Evolutionary conservation across 2,329 filamentous ascomycete genomes (phyloP), one percentile per base, ranked within the genome.

Genomic region (Mycogone perniciosa): DNA sequence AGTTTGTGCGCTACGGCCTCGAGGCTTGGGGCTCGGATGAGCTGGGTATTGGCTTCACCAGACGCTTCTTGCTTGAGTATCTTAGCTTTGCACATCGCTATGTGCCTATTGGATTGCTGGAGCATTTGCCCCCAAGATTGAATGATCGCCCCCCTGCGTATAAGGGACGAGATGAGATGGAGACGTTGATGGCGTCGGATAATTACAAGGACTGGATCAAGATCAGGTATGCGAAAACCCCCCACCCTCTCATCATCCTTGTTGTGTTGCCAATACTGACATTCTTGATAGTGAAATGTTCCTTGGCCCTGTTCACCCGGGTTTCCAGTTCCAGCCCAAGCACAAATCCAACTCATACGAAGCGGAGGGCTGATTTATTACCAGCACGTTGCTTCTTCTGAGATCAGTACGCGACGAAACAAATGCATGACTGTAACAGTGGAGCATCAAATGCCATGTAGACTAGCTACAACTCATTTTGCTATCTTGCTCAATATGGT

Each of bases 141-240:
- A 90, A 96, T 62, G 92, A 99, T 66, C 78, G 93, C 20, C 89
- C 93, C 44, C 92, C 92, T 5, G 82, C 83, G 42, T 99, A 87
- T 65, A 80, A 76, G 60, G 91, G 92, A 20, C 78, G 93, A 52
- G 86, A 93, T 68, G 93, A 99, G 48, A 70, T 99, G 64, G 93
- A 99, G 78, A 95, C 89, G n/a, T 72, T 99, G 57, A 77, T 99
- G 71, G 85, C 85, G 10, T 96, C 90, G 70, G 81, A 82, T 56
- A 90, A 97, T 70, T 96, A 95, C 72, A 87, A 86, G 72, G 93
- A 99, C 69, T 99, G 93, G 93, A 90, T 99, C 67, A 97, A 96
- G 75, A 95, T 99, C 62, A 95, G 85, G 90, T 93, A 80, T 67
- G 82, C 76, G 52, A 20, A 20, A 20, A 48, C 51, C 7, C 11